A percentile compares a stretch with the other conserved stretches of the same genome.
Evolutionary conservation across 768 basidiomycete genomes (phyloP).

Genomic region (Tephrocybe sp.): DNA sequence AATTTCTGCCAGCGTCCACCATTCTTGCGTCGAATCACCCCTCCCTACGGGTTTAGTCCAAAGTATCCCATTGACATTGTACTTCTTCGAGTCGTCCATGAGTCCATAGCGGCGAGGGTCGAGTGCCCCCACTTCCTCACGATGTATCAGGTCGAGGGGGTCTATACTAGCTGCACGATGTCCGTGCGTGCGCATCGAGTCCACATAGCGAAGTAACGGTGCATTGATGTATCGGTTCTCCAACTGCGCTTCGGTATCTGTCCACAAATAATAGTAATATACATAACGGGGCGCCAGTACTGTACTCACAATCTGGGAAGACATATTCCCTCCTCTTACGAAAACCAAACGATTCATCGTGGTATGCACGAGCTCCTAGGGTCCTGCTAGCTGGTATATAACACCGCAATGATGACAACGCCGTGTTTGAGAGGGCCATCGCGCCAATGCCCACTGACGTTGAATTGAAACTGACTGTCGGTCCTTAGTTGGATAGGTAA

Average conservation of each 20-base stretch:
- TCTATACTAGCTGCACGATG: conserved; percentile 86
- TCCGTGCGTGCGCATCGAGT: conserved; percentile 81
- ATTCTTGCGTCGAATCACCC: conserved; percentile 28
- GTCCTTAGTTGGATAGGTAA: too few relatives aligned
- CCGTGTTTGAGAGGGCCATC: not conserved
- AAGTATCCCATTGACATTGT: conserved; percentile 78
- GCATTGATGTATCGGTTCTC: conserved; percentile 71
- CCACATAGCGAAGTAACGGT: conserved; percentile 81
- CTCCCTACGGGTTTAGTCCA: conserved; percentile 58
- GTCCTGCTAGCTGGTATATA: not conserved
- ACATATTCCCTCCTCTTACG: conserved; percentile 59
- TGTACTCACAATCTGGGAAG: conserved; percentile 68
- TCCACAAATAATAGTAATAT: not conserved
- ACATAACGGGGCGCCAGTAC: not conserved
- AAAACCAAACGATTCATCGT: conserved; percentile 80
- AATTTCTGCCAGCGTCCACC: conserved; percentile 73
- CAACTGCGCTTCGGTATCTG: conserved; percentile 66
- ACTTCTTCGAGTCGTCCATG: conserved; percentile 44
- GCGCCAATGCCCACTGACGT: too few relatives aligned
- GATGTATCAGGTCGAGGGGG: conserved; percentile 82
- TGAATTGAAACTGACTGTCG: too few relatives aligned
- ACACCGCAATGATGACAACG: conserved; percentile 1
- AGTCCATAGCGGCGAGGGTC: conserved; percentile 78
- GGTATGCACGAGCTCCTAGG: conserved; percentile 42
- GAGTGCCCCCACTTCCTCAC: conserved; percentile 76